Evolutionary conservation across 805 yeast species (phyloP), one percentile per base, ranked within the genome.

Genomic region (Candida qinlingensis): DNA sequence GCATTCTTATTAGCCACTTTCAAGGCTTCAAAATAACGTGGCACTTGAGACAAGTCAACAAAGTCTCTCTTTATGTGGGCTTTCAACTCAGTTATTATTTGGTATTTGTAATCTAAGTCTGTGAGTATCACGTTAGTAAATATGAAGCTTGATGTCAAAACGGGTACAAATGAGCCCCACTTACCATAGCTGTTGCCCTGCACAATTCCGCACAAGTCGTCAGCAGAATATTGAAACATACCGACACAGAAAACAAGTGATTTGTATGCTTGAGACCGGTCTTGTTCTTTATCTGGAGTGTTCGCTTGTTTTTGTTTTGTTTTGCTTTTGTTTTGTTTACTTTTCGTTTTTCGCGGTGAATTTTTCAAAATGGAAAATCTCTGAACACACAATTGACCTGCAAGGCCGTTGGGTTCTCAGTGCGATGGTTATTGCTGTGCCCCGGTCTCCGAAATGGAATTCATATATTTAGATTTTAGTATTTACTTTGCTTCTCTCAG

Each of bases 51-150:
- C n/a, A 79, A 54, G 46, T 79, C 76, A 34, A 81, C 81, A 49
- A 73, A 66, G 42, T 78, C 83, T 44, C 77, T 66, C 53, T 81
- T 81, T 49, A 81, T 78, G 53, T 73, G 79, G 0, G 79, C 70
- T 51, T 81, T 80, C 49, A 79, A 67, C 26, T 68, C 67, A 38
- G 61, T 38, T 47, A 65, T 41, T 5, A 50, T 49, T 5, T 33
- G 37, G 28, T 40, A 43, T 41, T 61, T 59, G 37, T 49, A 36
- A 3, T 60, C 59, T 8, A 36, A n/a, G 39, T 53, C 64, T 56
- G 38, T 33, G 19, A 34, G 34, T 31, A 31, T 26, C 19, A 10
- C 9, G 46, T 47, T 42, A 41, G 51, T 43, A 43, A 31, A 36
- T 13, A 19, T 19, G 19, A 19, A 19, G 3, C 19, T 19, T 19